Evolutionary conservation across 2,329 filamentous ascomycete genomes (phyloP).

Genomic region (Herpotrichia juniperi): DNA sequence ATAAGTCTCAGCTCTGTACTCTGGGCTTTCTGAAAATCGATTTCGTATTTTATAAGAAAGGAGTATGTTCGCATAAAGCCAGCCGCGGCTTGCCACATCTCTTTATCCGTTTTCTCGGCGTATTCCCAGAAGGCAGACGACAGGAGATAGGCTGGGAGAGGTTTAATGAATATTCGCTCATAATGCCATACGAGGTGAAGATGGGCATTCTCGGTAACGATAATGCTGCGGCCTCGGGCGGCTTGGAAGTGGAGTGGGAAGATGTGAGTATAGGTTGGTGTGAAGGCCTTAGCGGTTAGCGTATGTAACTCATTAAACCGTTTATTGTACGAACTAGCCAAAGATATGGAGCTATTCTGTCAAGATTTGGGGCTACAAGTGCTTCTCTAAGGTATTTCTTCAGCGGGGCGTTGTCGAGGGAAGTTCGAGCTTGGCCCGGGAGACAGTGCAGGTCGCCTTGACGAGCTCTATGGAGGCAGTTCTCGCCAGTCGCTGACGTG

Average conservation of each 20-base stretch:
- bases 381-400: slow-evolving; percentile 9
- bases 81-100: slow-evolving; percentile 10
- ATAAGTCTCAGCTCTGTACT: slow-evolving; percentile 14
- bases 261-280: slow-evolving; percentile 21
- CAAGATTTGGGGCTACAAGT: slow-evolving; percentile 21
- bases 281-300: too few relatives aligned
- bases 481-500: too few relatives aligned
- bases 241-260: slow-evolving; percentile 22
- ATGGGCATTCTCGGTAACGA: slow-evolving; percentile 25
- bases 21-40: slow-evolving; percentile 40
- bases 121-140: slow-evolving; percentile 18
- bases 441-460: background rate
- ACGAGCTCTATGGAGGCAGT: too few relatives aligned
- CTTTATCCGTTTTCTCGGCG: background rate
- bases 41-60: slow-evolving; percentile 46
- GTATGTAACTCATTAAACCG: too few relatives aligned
- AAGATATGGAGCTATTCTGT: slow-evolving; percentile 20
- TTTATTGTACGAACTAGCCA: slow-evolving; percentile 19
- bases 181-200: slow-evolving; percentile 28
- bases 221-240: slow-evolving; percentile 21
- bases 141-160: slow-evolving; percentile 21
- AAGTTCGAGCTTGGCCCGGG: slow-evolving; percentile 7
- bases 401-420: slow-evolving; percentile 2
- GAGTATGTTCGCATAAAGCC: slow-evolving; percentile 50
- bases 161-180: slow-evolving; percentile 24